Evolutionary conservation across 2,329 filamentous ascomycete genomes (phyloP), one percentile per base, ranked within the genome.

Genomic region (Byssothecium circinans): DNA sequence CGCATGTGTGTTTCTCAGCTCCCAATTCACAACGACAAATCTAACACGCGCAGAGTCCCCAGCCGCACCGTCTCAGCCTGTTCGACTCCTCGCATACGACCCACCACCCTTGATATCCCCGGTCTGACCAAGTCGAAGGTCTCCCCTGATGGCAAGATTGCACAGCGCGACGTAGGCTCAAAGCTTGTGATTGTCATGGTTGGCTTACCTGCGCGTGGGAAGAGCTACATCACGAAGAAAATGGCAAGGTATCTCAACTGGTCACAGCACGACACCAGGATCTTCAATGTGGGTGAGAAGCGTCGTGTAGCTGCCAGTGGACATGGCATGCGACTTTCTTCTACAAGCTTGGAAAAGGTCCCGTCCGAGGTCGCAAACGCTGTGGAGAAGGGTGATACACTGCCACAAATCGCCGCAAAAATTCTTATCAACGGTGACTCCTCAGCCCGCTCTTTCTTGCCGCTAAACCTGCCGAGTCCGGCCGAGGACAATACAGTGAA

Each of bases 181-280:
- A 99, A 99, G 78, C 79, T 99, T 53, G 90, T 97, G 67, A 95
- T 99, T 63, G 85, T 99, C 69, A 99, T 99, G 94, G 94, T 99
- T 51, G 94, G 94, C 54, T 76, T 99, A 61, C 94, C 94, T 2
- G 94, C 94, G 8, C 81, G 94, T 63, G 94, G 94, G 68, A 99
- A 99, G 76, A 96, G 91, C 45, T 99, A 99, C 74, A 95, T 99
- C 64, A 97, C 94, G 52, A 97, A 97, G 78, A 99, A 99, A 76
- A 82, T 99, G 54, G 88, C 94, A 49, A 83, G 94, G 52, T 99
- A 97, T 68, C 77, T 99, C 41, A 92, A 95, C 41, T 99, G 94
- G 94, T 85, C 96, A 64, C 94, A 99, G 67, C 92, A 99, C 73
- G 89, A 96, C 64, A 94, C 91, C 11, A 83, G 81, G 58, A 96